Percentiles rank a stretch among this genome's conserved stretches.
These are phyloP conservation scores for Aspergillus jensenii DNA, from an alignment of 2,329 filamentous ascomycete species.

Conservation along the genomic window DNA sequence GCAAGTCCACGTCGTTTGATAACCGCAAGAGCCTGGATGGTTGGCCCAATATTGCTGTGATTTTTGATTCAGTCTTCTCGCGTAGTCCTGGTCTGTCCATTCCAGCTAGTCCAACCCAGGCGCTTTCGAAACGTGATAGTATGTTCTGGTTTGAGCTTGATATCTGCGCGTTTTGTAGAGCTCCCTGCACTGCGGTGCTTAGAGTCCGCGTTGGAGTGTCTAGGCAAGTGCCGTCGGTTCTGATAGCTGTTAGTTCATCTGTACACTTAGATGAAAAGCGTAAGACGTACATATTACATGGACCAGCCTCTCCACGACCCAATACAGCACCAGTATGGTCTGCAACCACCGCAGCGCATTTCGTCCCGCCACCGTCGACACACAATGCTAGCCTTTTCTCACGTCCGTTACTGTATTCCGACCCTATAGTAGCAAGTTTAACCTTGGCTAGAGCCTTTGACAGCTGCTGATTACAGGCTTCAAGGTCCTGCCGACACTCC, in stretches of 20 bases:
- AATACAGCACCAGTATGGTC: slow-evolving; percentile 20
- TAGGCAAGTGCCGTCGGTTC: slow-evolving; percentile 19
- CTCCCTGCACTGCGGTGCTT: slow-evolving; percentile 18
- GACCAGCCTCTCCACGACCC: slow-evolving; percentile 33
- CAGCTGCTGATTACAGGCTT: slow-evolving; percentile 26
- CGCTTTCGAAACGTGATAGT: background rate
- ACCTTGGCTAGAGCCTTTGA: slow-evolving; percentile 10
- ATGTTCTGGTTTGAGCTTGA: background rate
- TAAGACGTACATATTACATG: slow-evolving; percentile 41
- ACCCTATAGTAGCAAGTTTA: background rate
- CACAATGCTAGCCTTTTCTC: slow-evolving; percentile 31
- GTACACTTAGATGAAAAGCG: background rate
- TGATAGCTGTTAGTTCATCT: slow-evolving; percentile 1
- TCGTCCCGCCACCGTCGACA: slow-evolving; percentile 45
- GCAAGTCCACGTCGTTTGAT: slow-evolving; percentile 43
- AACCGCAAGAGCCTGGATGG: slow-evolving; percentile 24
- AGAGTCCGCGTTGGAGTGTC: slow-evolving; percentile 28
- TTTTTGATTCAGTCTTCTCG: background rate
- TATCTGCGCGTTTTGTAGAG: slow-evolving; percentile 10
- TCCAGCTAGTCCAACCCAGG: slow-evolving; percentile 45
- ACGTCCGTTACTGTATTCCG: background rate
- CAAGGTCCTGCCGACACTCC: slow-evolving; percentile 21
- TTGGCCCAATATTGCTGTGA: slow-evolving; percentile 28
- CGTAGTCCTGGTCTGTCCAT: slow-evolving; percentile 37
- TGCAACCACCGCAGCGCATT: slow-evolving; percentile 42